phyloP scores from a whole-genome alignment of 2,329 filamentous ascomycete species.

The Helotiales sp. region DNA sequence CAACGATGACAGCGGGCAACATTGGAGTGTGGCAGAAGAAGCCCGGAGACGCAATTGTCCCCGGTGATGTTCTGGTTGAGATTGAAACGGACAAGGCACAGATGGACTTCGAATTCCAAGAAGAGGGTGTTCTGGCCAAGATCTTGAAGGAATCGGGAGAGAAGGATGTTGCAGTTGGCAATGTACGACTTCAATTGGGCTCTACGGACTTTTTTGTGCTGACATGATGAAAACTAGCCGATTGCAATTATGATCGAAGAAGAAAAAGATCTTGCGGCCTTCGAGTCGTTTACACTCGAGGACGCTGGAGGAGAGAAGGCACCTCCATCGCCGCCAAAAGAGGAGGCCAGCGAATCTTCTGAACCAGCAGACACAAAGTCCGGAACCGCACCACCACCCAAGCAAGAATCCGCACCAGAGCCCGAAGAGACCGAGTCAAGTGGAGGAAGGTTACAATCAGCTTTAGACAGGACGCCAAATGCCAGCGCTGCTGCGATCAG shows the following conservation, averaged over 20 bases:
- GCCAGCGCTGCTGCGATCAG: constrained; percentile 74
- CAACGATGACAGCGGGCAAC: constrained; percentile 95
- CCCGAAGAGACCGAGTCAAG: constrained; percentile 71
- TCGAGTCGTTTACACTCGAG: constrained; percentile 82
- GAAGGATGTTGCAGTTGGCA: constrained; percentile 93
- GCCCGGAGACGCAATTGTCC: constrained; percentile 79
- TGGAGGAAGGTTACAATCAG: constrained; percentile 76
- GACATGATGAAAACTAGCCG: constrained; percentile 63
- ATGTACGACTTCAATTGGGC: constrained; percentile 63
- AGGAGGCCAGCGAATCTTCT: constrained; percentile 61
- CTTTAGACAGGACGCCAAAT: constrained; percentile 79
- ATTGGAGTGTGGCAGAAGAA: constrained; percentile 99
- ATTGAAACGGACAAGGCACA: constrained; percentile 99
- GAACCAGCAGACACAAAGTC: constrained; percentile 59
- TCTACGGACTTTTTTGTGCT: constrained; percentile 17
- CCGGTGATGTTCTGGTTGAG: constrained; percentile 94
- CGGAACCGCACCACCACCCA: constrained; percentile 58
- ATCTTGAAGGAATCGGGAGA: constrained; percentile 87
- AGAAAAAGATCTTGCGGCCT: constrained; percentile 80
- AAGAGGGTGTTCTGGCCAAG: constrained; percentile 94
- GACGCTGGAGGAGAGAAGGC: constrained; percentile 86
- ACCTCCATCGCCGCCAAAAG: constrained; percentile 63
- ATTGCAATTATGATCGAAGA: constrained; percentile 96
- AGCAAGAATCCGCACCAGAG: constrained; percentile 64
- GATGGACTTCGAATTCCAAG: constrained; percentile 99